Conservation (phyloP, 2,329 filamentous ascomycete species). For the Keithomyces neogunnii region DNA sequence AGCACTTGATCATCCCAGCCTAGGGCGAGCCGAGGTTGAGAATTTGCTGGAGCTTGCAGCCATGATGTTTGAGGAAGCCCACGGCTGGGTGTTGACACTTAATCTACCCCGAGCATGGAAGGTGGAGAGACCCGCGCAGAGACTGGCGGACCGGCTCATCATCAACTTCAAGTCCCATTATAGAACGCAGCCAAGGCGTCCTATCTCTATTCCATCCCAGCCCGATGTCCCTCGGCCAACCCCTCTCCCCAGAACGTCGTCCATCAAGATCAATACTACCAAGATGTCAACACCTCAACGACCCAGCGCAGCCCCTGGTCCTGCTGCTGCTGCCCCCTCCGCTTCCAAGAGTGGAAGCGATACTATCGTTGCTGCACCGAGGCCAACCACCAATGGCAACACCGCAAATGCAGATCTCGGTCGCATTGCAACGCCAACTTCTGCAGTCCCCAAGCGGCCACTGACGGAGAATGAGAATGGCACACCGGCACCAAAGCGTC, state of each 20-base stretch:
- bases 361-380: conserved; percentile 5
- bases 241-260: conserved; percentile 22
- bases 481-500: conserved; percentile 28
- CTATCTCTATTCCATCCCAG: conserved; percentile 13
- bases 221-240: conserved; percentile 20
- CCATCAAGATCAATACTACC: conserved; percentile 31
- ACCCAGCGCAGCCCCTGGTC: not conserved
- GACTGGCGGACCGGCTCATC: conserved; percentile 26
- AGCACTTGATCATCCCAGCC: conserved; percentile 29
- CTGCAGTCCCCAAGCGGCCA: conserved; percentile 23
- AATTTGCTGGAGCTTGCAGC: conserved; percentile 34
- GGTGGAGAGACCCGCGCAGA: conserved; percentile 25
- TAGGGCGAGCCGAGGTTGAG: conserved; percentile 33
- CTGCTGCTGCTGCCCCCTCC: too few relatives aligned
- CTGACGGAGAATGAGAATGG: conserved; percentile 26
- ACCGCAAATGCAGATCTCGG: conserved; percentile 12
- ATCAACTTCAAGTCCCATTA: conserved; percentile 31
- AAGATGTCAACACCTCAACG: conserved; percentile 18
- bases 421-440: conserved; percentile 12
- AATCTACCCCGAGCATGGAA: conserved; percentile 33
- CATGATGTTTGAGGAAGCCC: conserved; percentile 38
- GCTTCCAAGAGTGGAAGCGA: not conserved
- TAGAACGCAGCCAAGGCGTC: conserved; percentile 24
- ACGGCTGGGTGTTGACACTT: conserved; percentile 32
- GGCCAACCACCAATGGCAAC: conserved; percentile 3